Base-by-base conservation (phyloP, 139 green algal species). In the Picochlorum sp. region DNA sequence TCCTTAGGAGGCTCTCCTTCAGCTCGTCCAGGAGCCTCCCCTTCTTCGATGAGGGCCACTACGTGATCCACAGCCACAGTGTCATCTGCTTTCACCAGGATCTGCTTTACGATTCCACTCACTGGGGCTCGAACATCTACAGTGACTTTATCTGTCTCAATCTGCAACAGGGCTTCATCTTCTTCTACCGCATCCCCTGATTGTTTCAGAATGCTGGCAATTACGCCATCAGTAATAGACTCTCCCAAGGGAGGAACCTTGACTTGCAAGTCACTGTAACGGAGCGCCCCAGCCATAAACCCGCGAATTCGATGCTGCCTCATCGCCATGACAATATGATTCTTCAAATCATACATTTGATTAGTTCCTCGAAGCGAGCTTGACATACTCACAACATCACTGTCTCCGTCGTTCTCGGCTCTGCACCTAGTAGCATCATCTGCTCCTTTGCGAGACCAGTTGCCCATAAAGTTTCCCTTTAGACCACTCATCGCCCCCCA, bases 131-230 rank as follows among this genome's bases (percentile, higher is more conserved):
- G 47, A 32, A 76, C 69, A 39, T 76, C 69, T 6, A 76, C 33
- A 26, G 63, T 72, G 20, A 76, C 69, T 52, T 76, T 76, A 40
- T 76, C 69, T 10, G 63, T 71, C 40, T 76, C 68, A 18, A 76
- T 70, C 12, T 70, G 61, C 54, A 69, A 20, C 29, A 76, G 59
- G 16, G 57, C 41, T 33, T 71, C 69, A 47, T 76, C 69, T 47
- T 76, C 69, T 33, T 67, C 50, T 5, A 76, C 69, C 2, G 14
- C 8, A 2, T 72, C 57, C 5, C 69, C 69, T 33, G 50, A 7
- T 41, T 64, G 32, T 44, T 68, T 71, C 3, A 72, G 52, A 12
- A 76, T 28, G 5, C 57, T 26, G 2, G 63, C 31, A 25, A 76
- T 47, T 2, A 56, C 50, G 50, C 69, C 69, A 28, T 76, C 69